Evolutionary conservation across 192 early-diverging fungal genomes (phyloP), one percentile per base, ranked within the genome.

Genomic region (Chytriomyces confervae): DNA sequence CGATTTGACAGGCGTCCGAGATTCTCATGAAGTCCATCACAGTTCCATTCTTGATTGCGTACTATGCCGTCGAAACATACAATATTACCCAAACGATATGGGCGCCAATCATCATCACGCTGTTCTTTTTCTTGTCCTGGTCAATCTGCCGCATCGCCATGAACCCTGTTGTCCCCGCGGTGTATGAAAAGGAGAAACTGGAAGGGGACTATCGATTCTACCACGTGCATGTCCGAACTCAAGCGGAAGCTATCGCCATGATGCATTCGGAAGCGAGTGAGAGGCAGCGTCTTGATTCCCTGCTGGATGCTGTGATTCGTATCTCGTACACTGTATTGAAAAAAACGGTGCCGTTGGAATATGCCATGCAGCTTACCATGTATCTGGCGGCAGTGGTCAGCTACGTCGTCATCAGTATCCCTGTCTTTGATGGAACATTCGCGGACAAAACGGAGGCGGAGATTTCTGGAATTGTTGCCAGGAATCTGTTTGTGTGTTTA

Each of bases 181-280:
- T 96, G 5, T 95, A 89, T 81, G 76, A 77, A 49, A 91, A 89
- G 68, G 95, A 97, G 78, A 86, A 85, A 18, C 86, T 89, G 0
- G 96, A 97, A 81, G 96, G 96, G 7, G 87, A 95, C 66, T 92
- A 94, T 66, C 84, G 95, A 73, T 94, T 89, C 76, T 79, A 89
- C 47, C 92, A 94, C 70, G 87, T 94, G 44, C 87, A 91, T 5
- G 84, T 92, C 46, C 85, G 93, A 11, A 88, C 90, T 61, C 89
- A 88, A 84, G 91, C 93, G 29, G 95, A 96, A 76, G 84, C 91
- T 0, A 92, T 97, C 77, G 91, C 95, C 5, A 91, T 97, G 66
- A 87, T 91, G 75, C 83, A 89, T n/a, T 93, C 95, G 24, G 94
- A 95, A 81, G 69, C 77, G 4, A 81, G 84, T 62, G 95, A 96